Evolutionary conservation across 2,329 filamentous ascomycete genomes (phyloP).

Genomic region (Blastomyces gilchristii): DNA sequence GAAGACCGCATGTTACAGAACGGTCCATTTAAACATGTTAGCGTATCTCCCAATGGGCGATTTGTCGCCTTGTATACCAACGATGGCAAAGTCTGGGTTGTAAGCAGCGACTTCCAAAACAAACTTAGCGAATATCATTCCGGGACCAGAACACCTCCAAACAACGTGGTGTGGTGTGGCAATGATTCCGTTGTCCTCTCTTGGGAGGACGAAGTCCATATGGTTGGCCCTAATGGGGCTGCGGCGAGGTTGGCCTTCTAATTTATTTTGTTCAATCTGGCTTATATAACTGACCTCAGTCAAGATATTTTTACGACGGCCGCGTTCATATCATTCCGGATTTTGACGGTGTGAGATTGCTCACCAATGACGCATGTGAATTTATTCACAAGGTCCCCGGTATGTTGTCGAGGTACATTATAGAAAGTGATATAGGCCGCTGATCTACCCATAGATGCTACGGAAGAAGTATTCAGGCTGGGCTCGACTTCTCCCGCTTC

Average conservation of each 20-base stretch:
- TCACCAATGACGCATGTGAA: slow-evolving; percentile 92
- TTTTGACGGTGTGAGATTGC: slow-evolving; percentile 75
- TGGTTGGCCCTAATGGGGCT: slow-evolving; percentile 75
- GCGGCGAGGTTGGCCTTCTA: slow-evolving; percentile 45
- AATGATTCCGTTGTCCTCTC: slow-evolving; percentile 87
- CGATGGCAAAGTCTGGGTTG: slow-evolving; percentile 79
- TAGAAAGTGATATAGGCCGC: slow-evolving; percentile 8
- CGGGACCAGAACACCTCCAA: slow-evolving; percentile 70
- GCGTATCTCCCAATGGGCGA: slow-evolving; percentile 80
- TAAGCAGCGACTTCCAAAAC: slow-evolving; percentile 90
- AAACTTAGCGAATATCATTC: slow-evolving; percentile 87
- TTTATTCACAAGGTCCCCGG: slow-evolving; percentile 87
- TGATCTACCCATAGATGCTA: slow-evolving; percentile 45
- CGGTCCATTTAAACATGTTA: slow-evolving; percentile 83
- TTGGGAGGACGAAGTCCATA: slow-evolving; percentile 95
- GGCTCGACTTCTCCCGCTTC: slow-evolving; percentile 82
- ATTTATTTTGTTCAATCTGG: neutral
- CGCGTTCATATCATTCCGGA: slow-evolving; percentile 83
- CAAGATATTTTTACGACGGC: slow-evolving; percentile 77
- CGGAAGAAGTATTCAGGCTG: slow-evolving; percentile 78
- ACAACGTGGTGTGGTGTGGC: slow-evolving; percentile 90
- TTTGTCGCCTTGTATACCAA: slow-evolving; percentile 80
- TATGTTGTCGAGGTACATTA: slow-evolving; percentile 19
- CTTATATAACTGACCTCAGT: slow-evolving; percentile 14
- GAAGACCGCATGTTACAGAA: slow-evolving; percentile 87